Base-by-base conservation (phyloP, 2,329 filamentous ascomycete species). In the Thermothelomyces thermophilus region DNA sequence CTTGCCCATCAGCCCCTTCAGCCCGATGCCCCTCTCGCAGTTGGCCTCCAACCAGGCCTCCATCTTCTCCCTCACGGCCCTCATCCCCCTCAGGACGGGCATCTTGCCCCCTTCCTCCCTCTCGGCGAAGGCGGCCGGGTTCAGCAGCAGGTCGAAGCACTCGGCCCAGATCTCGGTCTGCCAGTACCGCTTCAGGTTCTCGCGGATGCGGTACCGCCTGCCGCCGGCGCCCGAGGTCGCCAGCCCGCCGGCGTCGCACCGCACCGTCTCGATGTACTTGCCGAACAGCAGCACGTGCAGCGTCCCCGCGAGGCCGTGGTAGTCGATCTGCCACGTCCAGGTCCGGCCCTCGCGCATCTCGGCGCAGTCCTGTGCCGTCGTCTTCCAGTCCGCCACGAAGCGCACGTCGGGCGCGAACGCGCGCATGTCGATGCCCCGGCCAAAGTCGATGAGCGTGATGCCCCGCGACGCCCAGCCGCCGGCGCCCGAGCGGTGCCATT, bases 291-390 rank as follows among this genome's bases (percentile, higher is more conserved):
- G 78, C 37, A 82, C 85, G 68, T 98, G 90, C 4, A 97, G 74
- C 20, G 88, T 87, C 4, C 89, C 90, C 0, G 93, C 93, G 0
- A 96, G 76, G 11, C 93, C 93, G 66, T 95, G 88, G 62, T 97
- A 94, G 71, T 98, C 93, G 58, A 96, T 88, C 66, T 98, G 93
- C 73, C 90, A 96, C 1, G 91, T 97, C 93, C 93, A 98, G 0
- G 90, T 90, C 1, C 91, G 79, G 50, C 89, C 80, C 70, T 98
- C 91, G 41, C 90, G 85, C 80, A 97, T 95, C 73, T 98, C 93
- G 16, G 87, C 85, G 67, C 93, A 98, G 68, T 98, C 93, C 46
- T 89, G 84, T 20, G 86, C 78, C 14, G 80, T 81, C 0, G 88
- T 90, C 67, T 93, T 87, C 93, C 93, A 98, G 70, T 98, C 93